Evolutionary conservation across 345 rosid species (phyloP), one percentile per base, ranked within the genome.

Genomic region (Pugionium dolabratum): DNA sequence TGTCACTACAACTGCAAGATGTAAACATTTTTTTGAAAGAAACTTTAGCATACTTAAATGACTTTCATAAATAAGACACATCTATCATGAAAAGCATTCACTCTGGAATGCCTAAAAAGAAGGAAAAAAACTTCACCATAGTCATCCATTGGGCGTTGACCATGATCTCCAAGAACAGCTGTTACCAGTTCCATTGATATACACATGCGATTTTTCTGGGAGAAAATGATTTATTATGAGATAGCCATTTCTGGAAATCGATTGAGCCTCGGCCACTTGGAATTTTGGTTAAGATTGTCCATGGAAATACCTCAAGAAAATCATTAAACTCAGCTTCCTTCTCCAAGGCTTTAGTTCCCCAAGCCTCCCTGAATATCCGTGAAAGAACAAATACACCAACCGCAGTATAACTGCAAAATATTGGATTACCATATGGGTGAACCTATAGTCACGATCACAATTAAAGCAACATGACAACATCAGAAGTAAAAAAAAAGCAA

Each of bases 311-410:
- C 96, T 90, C 98, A 61, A 93, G 91, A 84, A 85, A 90, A 66
- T 80, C 79, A 80, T 86, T 93, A 77, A 94, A 88, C 62, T 84
- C 89, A 18, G 83, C 75, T 71, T 94, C 88, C 79, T 79, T 86
- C 67, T 83, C 70, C 30, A 59, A 79, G 51, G 96, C 92, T 63
- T 83, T 71, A 66, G 79, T 69, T 43, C 97, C 97, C 99, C 99
- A 94, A 5, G 96, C 85, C 81, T 94, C 95, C 40, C 49, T 85
- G 77, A 90, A 85, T 81, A 82, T 84, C 66, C 83, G 85, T 61
- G 97, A 95, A 72, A 94, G 95, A 60, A 94, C 97, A 83, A 88
- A 94, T 68, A 90, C 96, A 66, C 97, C 99, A 62, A 94, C 99
- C 39, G 97, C 97, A 28, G 99, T 94, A 74, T 86, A 94, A 70